Base-by-base conservation (phyloP, 441 rosid species). In the Breynia disticha region DNA sequence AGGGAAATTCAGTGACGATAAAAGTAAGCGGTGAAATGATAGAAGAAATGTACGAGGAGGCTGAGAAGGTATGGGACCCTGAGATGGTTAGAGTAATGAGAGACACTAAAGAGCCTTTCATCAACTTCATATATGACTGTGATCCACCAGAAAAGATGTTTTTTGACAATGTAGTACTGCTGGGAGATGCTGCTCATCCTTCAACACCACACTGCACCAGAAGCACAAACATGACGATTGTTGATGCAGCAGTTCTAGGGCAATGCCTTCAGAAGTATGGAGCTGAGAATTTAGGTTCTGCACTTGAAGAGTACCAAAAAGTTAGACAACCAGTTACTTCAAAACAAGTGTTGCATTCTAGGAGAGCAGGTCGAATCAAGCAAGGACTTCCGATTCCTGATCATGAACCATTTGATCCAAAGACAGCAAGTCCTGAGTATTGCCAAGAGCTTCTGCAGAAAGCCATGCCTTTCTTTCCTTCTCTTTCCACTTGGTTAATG, bases 171-270 rank as follows among this genome's bases (percentile, higher is more conserved):
- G 75, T 76, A 5, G 83, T 79, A 20, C 64, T 86, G 14, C 60
- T 78, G 1, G 95, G 94, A 42, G 95, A 89, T 49, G 88, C 95
- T 0, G 86, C 97, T 46, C 97, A 86, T 59, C 90, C 95, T 11
- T 76, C 79, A 2, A 79, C 84, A 21, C 93, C 97, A 58, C 91
- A 82, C 51, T 79, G 87, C 11, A 16, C 75, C 41, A 71, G 95
- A 72, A 89, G 97, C 70, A 84, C 94, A 22, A 89, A 86, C 77
- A 86, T 84, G 94, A 80, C 90, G 4, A 32, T 86, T 56, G 32
- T 70, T 46, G 97, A 89, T 61, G 87, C 89, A 2, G 76, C 64
- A 32, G 77, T 78, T 22, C 67, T 86, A 22, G 89, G 90, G 16
- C 69, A 76, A 48, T 81, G 90, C 72, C 69, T 81, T 21, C 55